These are phyloP conservation scores for Solanum bulbocastanum DNA, from an alignment of 257 asterid species.

Conservation along the genomic window DNA sequence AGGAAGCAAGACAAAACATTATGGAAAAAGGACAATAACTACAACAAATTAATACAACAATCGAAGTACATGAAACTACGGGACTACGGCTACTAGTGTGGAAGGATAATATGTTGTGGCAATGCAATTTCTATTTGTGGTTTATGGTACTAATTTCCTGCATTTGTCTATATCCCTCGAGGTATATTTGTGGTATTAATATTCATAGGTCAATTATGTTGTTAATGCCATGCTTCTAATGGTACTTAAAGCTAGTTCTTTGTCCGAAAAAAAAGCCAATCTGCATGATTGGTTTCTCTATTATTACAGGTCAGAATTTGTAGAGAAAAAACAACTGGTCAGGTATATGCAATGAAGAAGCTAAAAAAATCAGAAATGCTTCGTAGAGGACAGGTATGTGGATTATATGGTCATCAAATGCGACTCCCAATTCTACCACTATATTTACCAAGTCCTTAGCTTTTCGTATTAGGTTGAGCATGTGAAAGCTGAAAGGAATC, in stretches of 20 bases:
- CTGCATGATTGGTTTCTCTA: neutral
- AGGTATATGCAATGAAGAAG: slow-evolving; percentile 40
- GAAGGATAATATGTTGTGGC: neutral
- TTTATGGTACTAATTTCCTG: neutral
- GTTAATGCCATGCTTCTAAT: neutral
- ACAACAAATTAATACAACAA: neutral
- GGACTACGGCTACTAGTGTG: neutral
- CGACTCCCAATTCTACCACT: neutral
- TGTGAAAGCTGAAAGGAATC: slow-evolving; percentile 48
- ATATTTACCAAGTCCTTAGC: slow-evolving; percentile 1
- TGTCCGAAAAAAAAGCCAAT: neutral
- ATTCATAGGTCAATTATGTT: neutral
- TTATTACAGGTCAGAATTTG: slow-evolving; percentile 31
- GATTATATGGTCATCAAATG: neutral
- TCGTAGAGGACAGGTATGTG: slow-evolving; percentile 37
- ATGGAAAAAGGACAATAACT: neutral
- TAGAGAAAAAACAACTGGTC: slow-evolving; percentile 36
- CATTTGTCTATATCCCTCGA: neutral
- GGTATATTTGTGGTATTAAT: neutral
- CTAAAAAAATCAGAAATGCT: slow-evolving; percentile 45
- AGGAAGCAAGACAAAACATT: neutral
- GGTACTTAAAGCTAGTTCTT: neutral
- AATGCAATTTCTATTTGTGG: neutral
- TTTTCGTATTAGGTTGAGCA: slow-evolving; percentile 33
- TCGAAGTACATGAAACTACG: neutral